Percentiles rank a stretch among this genome's conserved stretches.
These are phyloP conservation scores for Fraxinus excelsior DNA, from an alignment of 257 asterid species.

Conservation along the genomic window DNA sequence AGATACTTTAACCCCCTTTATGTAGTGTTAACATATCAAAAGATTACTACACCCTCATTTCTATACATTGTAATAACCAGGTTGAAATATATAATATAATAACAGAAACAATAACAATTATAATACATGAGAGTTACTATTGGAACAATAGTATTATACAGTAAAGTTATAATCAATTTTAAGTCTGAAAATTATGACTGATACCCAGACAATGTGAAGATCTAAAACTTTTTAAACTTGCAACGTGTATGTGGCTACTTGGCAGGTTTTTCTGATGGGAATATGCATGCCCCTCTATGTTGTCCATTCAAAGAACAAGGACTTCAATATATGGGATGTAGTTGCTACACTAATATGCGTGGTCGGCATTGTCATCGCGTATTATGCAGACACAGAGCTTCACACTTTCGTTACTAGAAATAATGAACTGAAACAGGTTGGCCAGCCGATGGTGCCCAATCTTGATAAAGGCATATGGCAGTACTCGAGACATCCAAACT, in stretches of 20 bases:
- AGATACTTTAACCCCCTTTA: not conserved
- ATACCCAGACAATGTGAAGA: not conserved
- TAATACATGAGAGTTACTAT: not conserved
- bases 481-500: constrained; percentile 89
- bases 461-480: constrained; percentile 86
- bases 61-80: not conserved
- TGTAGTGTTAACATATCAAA: not conserved
- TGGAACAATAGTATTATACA: too few relatives aligned
- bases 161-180: too few relatives aligned
- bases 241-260: not conserved
- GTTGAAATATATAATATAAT: too few relatives aligned
- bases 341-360: constrained; percentile 58
- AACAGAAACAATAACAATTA: not conserved
- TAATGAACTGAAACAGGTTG: constrained; percentile 43
- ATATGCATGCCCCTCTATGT: constrained; percentile 75
- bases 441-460: constrained; percentile 55
- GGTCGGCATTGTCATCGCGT: constrained; percentile 63
- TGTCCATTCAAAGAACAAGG: constrained; percentile 57
- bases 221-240: not conserved
- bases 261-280: constrained; percentile 80
- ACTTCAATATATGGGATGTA: constrained; percentile 56
- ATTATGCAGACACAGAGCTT: constrained; percentile 81
- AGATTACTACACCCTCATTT: not conserved
- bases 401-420: constrained; percentile 63
- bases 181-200: not conserved